Conservation (phyloP, 1,284 basidiomycete species). For the Ganoderma multipileum region DNA sequence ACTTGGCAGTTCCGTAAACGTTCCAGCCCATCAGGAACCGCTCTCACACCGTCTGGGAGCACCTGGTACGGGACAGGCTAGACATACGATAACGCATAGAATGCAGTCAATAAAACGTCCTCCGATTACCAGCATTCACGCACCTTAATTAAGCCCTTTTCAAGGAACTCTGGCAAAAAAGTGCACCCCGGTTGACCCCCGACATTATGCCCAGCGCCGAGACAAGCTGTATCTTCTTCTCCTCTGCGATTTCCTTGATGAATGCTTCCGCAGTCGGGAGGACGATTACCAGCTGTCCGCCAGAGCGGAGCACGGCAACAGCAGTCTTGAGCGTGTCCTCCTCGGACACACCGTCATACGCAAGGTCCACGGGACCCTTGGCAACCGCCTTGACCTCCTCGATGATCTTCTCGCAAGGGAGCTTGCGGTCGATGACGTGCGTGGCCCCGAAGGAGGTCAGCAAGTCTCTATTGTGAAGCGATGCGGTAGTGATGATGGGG, state of each 20-base stretch:
- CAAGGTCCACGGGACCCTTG: slow-evolving; percentile 24
- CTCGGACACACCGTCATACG: slow-evolving; percentile 36
- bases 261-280: slow-evolving; percentile 1
- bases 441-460: slow-evolving; percentile 36
- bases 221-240: slow-evolving; percentile 16
- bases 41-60: slow-evolving; percentile 52
- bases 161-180: slow-evolving; percentile 8
- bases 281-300: slow-evolving; percentile 31
- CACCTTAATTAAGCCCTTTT: slow-evolving; percentile 15
- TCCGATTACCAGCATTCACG: neutral
- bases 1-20: slow-evolving; percentile 48
- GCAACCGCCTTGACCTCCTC: slow-evolving; percentile 23
- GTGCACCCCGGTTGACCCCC: slow-evolving; percentile 8
- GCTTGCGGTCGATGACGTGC: slow-evolving; percentile 33
- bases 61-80: slow-evolving; percentile 45
- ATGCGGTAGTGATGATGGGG: slow-evolving; percentile 55
- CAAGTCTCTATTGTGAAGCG: slow-evolving; percentile 51
- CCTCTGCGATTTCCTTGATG: slow-evolving; percentile 6
- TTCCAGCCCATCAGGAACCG: slow-evolving; percentile 51
- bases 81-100: neutral
- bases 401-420: slow-evolving; percentile 9
- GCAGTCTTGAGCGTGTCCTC: slow-evolving; percentile 30
- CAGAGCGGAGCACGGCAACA: slow-evolving; percentile 33
- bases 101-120: neutral
- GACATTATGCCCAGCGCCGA: slow-evolving; percentile 9